Evolutionary conservation across 768 basidiomycete species (phyloP).

Genomic region (Pisolithus tinctorius): DNA sequence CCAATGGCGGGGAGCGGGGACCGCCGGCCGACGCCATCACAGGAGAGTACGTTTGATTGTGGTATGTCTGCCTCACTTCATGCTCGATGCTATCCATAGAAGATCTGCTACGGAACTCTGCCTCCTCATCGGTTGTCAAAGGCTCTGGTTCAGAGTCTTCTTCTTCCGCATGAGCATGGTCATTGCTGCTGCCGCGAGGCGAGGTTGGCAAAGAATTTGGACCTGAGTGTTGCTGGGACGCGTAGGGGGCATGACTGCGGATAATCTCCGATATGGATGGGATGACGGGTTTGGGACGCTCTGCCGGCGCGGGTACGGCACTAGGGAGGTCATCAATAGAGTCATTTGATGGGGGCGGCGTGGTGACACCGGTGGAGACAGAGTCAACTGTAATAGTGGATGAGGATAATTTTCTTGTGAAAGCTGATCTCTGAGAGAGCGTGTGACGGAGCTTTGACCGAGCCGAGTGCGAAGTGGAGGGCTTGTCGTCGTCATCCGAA

Average conservation of each 20-base stretch:
- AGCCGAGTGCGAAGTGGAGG: conserved; percentile 8
- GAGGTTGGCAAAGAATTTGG: conserved; percentile 42
- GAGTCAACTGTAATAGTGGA: conserved; percentile 27
- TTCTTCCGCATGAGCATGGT: conserved; percentile 47
- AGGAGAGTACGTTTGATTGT: conserved; percentile 40
- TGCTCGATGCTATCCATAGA: conserved; percentile 85
- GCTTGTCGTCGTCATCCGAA: conserved; percentile 50
- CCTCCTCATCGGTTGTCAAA: conserved; percentile 48
- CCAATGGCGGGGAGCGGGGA: conserved; percentile 28
- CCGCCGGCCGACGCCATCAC: conserved; percentile 34
- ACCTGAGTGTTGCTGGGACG: conserved; percentile 43
- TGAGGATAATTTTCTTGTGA: conserved; percentile 20
- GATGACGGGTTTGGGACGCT: conserved; percentile 42
- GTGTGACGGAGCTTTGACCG: conserved; percentile 17
- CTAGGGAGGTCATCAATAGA: conserved; percentile 5
- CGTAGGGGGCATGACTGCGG: conserved; percentile 62
- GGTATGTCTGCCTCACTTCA: conserved; percentile 68
- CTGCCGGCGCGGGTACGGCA: conserved; percentile 15
- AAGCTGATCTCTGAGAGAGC: conserved; percentile 12
- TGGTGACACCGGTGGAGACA: conserved; percentile 12
- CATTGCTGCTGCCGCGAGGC: conserved; percentile 40
- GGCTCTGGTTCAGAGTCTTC: conserved; percentile 46
- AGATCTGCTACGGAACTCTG: conserved; percentile 66
- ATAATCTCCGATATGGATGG: conserved; percentile 90
- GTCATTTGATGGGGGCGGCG: conserved; percentile 6